phyloP scores from a whole-genome alignment of 208 protist genomes.

The Acanthamoeba healyi region DNA sequence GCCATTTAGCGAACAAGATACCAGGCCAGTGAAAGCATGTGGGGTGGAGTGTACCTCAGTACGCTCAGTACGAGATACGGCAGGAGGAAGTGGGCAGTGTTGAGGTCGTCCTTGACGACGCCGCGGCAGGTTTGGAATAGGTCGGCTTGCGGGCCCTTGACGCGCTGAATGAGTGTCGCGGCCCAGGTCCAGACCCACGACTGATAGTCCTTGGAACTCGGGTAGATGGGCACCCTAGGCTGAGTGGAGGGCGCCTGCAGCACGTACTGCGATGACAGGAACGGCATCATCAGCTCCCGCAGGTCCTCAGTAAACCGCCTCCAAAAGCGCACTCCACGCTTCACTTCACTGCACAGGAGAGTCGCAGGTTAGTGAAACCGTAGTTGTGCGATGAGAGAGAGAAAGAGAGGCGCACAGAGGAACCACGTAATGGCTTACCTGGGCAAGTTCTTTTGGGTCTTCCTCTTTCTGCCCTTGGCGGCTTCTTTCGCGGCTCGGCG shows the following conservation, averaged over 20 bases:
- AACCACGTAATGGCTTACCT: not conserved
- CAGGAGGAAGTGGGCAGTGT: constrained; percentile 80
- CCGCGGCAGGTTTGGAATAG: constrained; percentile 82
- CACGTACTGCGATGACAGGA: constrained; percentile 54
- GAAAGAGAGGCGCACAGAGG: too few species aligned
- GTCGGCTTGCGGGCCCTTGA: constrained; percentile 41
- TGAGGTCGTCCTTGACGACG: constrained; percentile 84
- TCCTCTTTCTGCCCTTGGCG: constrained; percentile 16
- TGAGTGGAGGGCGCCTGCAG: constrained; percentile 36
- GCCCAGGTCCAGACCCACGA: constrained; percentile 80
- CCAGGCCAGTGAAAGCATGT: not conserved
- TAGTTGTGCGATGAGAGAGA: too few species aligned
- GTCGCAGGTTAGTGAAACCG: not conserved
- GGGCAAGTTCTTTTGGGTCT: constrained; percentile 28
- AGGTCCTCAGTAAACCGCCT: constrained; percentile 41
- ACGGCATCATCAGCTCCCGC: constrained; percentile 58
- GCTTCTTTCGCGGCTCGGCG: not conserved
- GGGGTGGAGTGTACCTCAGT: not conserved
- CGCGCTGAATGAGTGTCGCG: constrained; percentile 36
- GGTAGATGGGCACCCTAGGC: constrained; percentile 27
- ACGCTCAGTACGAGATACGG: constrained; percentile 82
- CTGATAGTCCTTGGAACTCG: constrained; percentile 65
- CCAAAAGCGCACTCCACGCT: constrained; percentile 55
- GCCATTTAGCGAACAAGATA: not conserved
- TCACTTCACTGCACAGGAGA: not conserved